These are phyloP conservation scores for Neofusicoccum sp. DNA, from an alignment of 2,329 filamentous ascomycete species.

Conservation along the genomic window DNA sequence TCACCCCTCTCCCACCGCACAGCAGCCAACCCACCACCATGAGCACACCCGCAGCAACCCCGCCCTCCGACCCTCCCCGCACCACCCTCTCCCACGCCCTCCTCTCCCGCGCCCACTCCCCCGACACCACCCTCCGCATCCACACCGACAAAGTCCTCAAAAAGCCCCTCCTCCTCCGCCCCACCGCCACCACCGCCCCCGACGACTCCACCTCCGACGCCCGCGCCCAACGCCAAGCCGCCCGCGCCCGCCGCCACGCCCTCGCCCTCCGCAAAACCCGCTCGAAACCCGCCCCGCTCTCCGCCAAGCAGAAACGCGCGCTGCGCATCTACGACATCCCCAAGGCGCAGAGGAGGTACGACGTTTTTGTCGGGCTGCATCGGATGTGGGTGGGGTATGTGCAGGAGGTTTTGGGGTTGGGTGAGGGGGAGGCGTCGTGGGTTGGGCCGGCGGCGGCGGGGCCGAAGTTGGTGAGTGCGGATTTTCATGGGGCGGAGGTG, in stretches of 20 bases:
- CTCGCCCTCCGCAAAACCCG: slow-evolving; percentile 29
- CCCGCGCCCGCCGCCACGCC: not conserved
- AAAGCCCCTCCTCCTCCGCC: slow-evolving; percentile 74
- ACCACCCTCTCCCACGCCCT: slow-evolving; percentile 51
- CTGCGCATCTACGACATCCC: slow-evolving; percentile 74
- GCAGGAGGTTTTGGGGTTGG: slow-evolving; percentile 69
- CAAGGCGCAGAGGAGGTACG: slow-evolving; percentile 66
- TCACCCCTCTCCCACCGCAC: too few species aligned
- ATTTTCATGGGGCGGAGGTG: slow-evolving; percentile 84
- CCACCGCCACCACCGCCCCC: slow-evolving; percentile 64
- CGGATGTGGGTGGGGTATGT: slow-evolving; percentile 82
- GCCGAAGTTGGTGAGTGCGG: slow-evolving; percentile 75
- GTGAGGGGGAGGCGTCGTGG: slow-evolving; percentile 30
- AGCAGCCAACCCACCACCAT: not conserved
- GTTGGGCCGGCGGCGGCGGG: slow-evolving; percentile 62
- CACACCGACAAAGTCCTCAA: slow-evolving; percentile 80
- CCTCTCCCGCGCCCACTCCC: slow-evolving; percentile 75
- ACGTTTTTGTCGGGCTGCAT: slow-evolving; percentile 74
- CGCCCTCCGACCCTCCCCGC: too few species aligned
- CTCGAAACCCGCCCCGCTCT: slow-evolving; percentile 66
- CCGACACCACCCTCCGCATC: slow-evolving; percentile 67
- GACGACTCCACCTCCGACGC: slow-evolving; percentile 49
- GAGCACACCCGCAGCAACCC: not conserved
- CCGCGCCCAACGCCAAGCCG: slow-evolving; percentile 45
- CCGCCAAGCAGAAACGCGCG: slow-evolving; percentile 72